These are phyloP conservation scores for Albugo candida DNA, from an alignment of 352 stramenopile genomes.

Conservation along the genomic window DNA sequence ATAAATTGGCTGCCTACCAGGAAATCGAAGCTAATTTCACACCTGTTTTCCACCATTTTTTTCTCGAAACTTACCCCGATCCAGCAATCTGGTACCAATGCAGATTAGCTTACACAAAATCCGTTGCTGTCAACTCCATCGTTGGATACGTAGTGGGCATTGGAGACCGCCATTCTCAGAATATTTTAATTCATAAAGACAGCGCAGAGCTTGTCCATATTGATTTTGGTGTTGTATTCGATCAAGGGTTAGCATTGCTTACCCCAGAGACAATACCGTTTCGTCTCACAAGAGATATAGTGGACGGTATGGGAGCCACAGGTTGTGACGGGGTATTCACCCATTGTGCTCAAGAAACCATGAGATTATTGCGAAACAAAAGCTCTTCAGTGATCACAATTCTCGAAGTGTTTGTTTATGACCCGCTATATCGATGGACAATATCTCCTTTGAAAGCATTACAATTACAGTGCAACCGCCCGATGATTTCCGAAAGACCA, in stretches of 20 bases:
- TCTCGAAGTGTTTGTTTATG: constrained; percentile 96
- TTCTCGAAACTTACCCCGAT: constrained; percentile 93
- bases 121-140: constrained; percentile 93
- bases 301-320: constrained; percentile 97
- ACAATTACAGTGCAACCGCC: constrained; percentile 37
- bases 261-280: constrained; percentile 98
- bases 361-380: constrained; percentile 85
- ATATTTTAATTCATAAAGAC: constrained; percentile 96
- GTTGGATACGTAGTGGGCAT: constrained; percentile 93
- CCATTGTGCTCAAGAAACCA: constrained; percentile 84
- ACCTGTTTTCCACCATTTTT: constrained; percentile 95
- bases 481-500: constrained; percentile 1
- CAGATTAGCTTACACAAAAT: constrained; percentile 89
- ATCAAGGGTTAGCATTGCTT: constrained; percentile 87
- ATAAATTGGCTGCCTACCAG: constrained; percentile 73
- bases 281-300: constrained; percentile 93
- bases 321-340: constrained; percentile 94
- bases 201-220: constrained; percentile 99
- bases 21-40: constrained; percentile 90
- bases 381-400: constrained; percentile 92
- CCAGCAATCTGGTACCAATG: constrained; percentile 85
- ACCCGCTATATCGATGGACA: constrained; percentile 98
- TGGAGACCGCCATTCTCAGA: constrained; percentile 96
- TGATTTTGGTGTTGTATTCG: constrained; percentile 99
- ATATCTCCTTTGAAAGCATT: constrained; percentile 81